These are phyloP conservation scores for Skeletonema marinoi DNA, from an alignment of 108 stramenopile species.

Conservation along the genomic window DNA sequence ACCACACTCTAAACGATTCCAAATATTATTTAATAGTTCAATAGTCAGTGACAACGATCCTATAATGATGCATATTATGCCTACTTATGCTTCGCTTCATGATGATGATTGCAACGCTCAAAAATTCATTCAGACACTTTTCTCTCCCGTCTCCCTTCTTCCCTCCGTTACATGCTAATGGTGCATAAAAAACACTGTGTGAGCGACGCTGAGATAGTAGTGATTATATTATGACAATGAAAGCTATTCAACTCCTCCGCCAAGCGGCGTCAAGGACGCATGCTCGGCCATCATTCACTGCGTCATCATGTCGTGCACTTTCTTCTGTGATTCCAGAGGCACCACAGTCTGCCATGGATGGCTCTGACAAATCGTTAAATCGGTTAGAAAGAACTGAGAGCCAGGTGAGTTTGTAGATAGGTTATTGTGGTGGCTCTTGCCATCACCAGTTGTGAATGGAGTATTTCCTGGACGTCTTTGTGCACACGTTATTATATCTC, in stretches of 20 bases:
- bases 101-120: too few relatives aligned
- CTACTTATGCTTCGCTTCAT: too few relatives aligned
- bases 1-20: neutral
- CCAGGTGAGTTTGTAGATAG: constrained; percentile 16
- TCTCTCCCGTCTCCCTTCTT: neutral
- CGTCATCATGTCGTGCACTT: neutral
- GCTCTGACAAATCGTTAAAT: constrained; percentile 42
- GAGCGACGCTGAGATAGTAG: too few relatives aligned
- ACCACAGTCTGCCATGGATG: constrained; percentile 30
- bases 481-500: neutral
- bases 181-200: too few relatives aligned
- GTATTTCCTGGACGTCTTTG: neutral
- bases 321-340: constrained; percentile 6
- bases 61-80: too few relatives aligned
- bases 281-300: constrained; percentile 1
- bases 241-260: neutral
- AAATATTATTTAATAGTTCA: too few relatives aligned
- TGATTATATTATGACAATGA: neutral
- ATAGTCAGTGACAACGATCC: too few relatives aligned
- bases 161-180: neutral
- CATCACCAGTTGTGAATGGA: neutral
- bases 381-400: constrained; percentile 45
- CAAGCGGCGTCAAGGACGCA: neutral
- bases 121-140: too few relatives aligned
- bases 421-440: neutral